These are phyloP conservation scores for Cladosporium sp. DNA, from an alignment of 2,329 filamentous ascomycete species.

Conservation along the genomic window DNA sequence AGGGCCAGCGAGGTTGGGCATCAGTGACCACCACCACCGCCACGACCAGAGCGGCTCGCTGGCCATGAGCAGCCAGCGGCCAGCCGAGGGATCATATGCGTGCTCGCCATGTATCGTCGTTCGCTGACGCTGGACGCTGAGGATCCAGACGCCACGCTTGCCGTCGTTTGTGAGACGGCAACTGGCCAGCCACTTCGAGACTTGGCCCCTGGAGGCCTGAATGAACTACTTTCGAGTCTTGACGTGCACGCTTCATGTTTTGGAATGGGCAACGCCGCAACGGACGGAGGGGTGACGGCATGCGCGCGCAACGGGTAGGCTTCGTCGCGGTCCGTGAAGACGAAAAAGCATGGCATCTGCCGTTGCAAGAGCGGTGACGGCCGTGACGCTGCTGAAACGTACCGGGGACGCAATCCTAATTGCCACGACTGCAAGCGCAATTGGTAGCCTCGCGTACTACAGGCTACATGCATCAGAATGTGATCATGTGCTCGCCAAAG, in stretches of 20 bases:
- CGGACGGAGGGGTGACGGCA: slow-evolving; percentile 11
- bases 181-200: neutral
- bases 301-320: slow-evolving; percentile 3
- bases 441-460: slow-evolving; percentile 5
- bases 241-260: slow-evolving; percentile 6
- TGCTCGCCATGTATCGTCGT: neutral
- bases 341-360: slow-evolving; percentile 8
- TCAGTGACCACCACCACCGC: neutral
- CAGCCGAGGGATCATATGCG: slow-evolving; percentile 1
- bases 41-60: neutral
- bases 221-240: neutral
- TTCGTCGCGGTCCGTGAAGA: slow-evolving; percentile 18
- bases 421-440: slow-evolving; percentile 12
- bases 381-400: slow-evolving; percentile 7
- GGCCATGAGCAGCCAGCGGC: neutral
- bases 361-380: slow-evolving; percentile 11
- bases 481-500: slow-evolving; percentile 7
- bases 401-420: slow-evolving; percentile 4
- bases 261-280: slow-evolving; percentile 2
- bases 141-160: slow-evolving; percentile 1
- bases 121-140: slow-evolving; percentile 3
- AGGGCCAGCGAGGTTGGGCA: slow-evolving; percentile 14
- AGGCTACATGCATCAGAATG: neutral
- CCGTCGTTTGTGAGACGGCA: neutral
- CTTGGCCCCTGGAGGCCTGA: neutral